Conservation (phyloP, 176 grass and related monocot genomes). For the Triticum timopheevii region DNA sequence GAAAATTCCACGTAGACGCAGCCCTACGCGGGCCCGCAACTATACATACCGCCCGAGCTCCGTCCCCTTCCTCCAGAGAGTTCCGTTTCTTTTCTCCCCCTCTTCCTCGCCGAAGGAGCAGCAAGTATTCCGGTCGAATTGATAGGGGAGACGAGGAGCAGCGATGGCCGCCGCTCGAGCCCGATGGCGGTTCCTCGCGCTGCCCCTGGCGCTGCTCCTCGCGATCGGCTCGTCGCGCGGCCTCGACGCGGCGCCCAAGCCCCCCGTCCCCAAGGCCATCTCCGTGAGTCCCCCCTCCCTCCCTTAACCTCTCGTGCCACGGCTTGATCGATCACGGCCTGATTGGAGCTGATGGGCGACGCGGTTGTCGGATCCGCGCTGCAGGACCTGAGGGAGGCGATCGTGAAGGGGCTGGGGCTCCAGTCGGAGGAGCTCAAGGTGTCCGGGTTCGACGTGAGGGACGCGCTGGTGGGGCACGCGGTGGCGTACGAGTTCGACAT, state of each 20-base stretch:
- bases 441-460: constrained; percentile 79
- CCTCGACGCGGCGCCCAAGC: constrained; percentile 31
- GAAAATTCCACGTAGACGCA: constrained; percentile 13
- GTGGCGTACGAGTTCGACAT: constrained; percentile 87
- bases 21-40: background rate
- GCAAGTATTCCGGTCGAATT: background rate
- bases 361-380: background rate
- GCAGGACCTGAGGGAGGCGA: constrained; percentile 83
- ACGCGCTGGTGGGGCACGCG: constrained; percentile 79
- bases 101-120: background rate
- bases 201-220: constrained; percentile 40
- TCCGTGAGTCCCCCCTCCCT: constrained; percentile 45
- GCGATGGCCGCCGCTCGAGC: constrained; percentile 41
- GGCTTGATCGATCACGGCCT: background rate
- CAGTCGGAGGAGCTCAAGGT: constrained; percentile 71
- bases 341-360: background rate
- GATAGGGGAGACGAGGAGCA: constrained; percentile 1
- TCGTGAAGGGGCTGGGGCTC: constrained; percentile 71
- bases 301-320: background rate
- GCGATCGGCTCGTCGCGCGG: constrained; percentile 28
- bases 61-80: background rate
- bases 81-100: background rate
- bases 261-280: constrained; percentile 60
- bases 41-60: background rate
- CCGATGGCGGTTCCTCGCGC: constrained; percentile 42